phyloP scores from a whole-genome alignment of 768 basidiomycete species.

The Postia placenta region DNA sequence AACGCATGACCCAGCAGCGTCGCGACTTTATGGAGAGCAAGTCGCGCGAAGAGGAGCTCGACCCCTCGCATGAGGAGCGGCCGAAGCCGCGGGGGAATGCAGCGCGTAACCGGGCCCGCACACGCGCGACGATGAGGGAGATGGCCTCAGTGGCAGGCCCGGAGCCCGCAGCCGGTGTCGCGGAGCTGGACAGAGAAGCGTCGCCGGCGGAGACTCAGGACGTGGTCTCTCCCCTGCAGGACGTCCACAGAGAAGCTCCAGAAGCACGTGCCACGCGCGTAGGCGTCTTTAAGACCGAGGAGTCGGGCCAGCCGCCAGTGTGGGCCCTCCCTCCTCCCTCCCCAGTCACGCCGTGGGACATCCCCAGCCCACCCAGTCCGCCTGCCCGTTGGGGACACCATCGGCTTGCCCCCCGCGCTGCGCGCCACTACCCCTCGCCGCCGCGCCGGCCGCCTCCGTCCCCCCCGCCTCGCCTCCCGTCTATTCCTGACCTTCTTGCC shows the following conservation, averaged over 20 bases:
- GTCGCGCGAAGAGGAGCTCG: constrained; percentile 14
- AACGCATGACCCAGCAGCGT: constrained; percentile 33
- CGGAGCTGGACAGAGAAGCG: constrained; percentile 8
- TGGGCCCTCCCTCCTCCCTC: too few species aligned
- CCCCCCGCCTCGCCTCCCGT: constrained; percentile 4
- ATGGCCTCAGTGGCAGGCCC: constrained; percentile 3
- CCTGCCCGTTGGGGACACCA: too few species aligned
- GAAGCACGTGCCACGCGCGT: too few species aligned
- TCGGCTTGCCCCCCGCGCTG: too few species aligned
- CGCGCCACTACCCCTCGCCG: too few species aligned
- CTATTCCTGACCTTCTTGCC: not conserved
- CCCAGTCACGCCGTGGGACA: too few species aligned
- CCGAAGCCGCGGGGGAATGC: not conserved
- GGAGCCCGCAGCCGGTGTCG: not conserved
- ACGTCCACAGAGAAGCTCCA: too few species aligned
- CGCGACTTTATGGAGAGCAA: constrained; percentile 30
- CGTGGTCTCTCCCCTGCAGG: too few species aligned
- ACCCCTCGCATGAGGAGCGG: constrained; percentile 3
- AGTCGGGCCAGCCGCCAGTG: too few species aligned
- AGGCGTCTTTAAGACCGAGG: too few species aligned
- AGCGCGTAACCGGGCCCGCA: not conserved
- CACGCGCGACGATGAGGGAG: not conserved
- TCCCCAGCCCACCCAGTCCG: too few species aligned
- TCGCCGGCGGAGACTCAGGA: constrained; percentile 16
- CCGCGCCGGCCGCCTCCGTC: constrained; percentile 10